Evolutionary conservation across 2,329 filamentous ascomycete species (phyloP).

Genomic region (Helotiales sp.): DNA sequence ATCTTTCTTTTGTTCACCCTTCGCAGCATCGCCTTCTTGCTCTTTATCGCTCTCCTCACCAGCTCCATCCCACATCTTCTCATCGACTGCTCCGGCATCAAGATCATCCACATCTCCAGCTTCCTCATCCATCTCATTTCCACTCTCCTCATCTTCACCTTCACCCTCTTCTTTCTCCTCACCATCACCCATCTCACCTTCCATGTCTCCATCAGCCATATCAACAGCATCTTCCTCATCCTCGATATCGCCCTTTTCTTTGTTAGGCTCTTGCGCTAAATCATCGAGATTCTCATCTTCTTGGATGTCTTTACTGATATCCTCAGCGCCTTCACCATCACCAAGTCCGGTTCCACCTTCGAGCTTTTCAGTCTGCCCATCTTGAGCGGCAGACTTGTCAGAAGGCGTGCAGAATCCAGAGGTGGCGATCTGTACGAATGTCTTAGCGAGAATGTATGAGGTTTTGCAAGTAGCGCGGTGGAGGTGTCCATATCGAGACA

Average conservation of each 20-base stretch:
- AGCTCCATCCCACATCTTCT: constrained; percentile 98
- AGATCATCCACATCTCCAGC: constrained; percentile 89
- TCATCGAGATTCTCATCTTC: constrained; percentile 93
- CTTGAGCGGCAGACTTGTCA: constrained; percentile 75
- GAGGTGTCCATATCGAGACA: constrained; percentile 63
- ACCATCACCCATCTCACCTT: constrained; percentile 78
- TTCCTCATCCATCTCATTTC: constrained; percentile 86
- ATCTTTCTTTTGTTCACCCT: constrained; percentile 70
- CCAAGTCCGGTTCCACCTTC: constrained; percentile 93
- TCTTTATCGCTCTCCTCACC: constrained; percentile 82
- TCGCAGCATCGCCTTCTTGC: constrained; percentile 73
- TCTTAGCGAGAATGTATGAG: constrained; percentile 74
- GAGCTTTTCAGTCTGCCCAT: constrained; percentile 75
- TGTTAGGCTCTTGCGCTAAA: constrained; percentile 81
- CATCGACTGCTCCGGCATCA: constrained; percentile 88
- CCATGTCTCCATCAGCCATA: constrained; percentile 89
- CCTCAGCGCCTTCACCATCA: constrained; percentile 92
- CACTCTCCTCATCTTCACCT: constrained; percentile 67
- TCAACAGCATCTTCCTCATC: constrained; percentile 87
- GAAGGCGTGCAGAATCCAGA: constrained; percentile 92
- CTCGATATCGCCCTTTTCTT: constrained; percentile 68
- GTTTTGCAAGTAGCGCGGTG: constrained; percentile 76
- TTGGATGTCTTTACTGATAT: constrained; percentile 96
- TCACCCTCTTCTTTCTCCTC: constrained; percentile 66
- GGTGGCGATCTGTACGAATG: constrained; percentile 77